Percentiles rank a stretch among this genome's conserved stretches.
Conservation (phyloP, 2,329 filamentous ascomycete species). For the Pseudofabraea citricarpa region DNA sequence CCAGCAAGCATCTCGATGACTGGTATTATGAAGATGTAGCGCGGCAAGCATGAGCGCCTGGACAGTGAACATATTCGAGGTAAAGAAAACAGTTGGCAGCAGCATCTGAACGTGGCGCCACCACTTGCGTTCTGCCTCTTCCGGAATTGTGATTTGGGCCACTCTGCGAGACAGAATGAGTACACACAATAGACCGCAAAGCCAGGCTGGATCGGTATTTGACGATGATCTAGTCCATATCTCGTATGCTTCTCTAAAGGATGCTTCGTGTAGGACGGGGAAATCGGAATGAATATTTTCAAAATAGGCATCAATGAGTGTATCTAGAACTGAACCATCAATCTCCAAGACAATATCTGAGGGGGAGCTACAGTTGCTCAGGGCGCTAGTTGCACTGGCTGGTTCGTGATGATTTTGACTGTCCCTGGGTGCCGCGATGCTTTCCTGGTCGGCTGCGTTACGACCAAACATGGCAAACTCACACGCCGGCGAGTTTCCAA, state of each 20-base stretch:
- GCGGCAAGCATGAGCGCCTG: slow-evolving; percentile 37
- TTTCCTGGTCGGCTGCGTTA: slow-evolving; percentile 30
- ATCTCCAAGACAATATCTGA: slow-evolving; percentile 21
- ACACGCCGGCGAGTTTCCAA: slow-evolving; percentile 27
- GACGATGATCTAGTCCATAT: slow-evolving; percentile 26
- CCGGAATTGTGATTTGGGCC: slow-evolving; percentile 26
- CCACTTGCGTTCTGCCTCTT: slow-evolving; percentile 35
- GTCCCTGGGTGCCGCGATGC: slow-evolving; percentile 4
- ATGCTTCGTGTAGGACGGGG: slow-evolving; percentile 37
- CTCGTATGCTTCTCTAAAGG: slow-evolving; percentile 36
- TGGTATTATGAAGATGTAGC: slow-evolving; percentile 39
- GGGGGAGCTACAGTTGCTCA: slow-evolving; percentile 10
- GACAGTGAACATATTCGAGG: slow-evolving; percentile 35
- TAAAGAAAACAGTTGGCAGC: slow-evolving; percentile 36
- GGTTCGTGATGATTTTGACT: too few species aligned
- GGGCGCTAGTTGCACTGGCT: too few species aligned
- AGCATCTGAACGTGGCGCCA: slow-evolving; percentile 35
- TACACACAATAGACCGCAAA: slow-evolving; percentile 36
- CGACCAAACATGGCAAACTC: slow-evolving; percentile 36
- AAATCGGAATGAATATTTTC: slow-evolving; percentile 36
- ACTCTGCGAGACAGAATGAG: slow-evolving; percentile 34
- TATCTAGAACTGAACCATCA: slow-evolving; percentile 24
- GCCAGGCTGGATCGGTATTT: slow-evolving; percentile 33
- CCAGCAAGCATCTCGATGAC: slow-evolving; percentile 36
- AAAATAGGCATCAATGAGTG: slow-evolving; percentile 35